Percentiles rank a stretch among this genome's conserved stretches.
Conservation (phyloP, 148 eudicot genomes). For the Nepenthes gracilis region DNA sequence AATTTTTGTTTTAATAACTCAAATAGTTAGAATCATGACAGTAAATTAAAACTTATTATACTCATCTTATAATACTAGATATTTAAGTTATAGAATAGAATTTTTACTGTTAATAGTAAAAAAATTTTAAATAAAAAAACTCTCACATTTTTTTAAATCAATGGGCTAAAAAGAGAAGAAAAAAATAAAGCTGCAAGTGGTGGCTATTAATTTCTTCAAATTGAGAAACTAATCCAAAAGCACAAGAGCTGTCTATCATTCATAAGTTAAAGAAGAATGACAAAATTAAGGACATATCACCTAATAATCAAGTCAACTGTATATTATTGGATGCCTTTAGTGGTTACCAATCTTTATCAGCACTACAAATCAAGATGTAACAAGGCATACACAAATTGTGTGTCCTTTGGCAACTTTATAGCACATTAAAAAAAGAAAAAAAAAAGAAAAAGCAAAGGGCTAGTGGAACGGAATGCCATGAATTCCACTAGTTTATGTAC, state of each 20-base stretch:
- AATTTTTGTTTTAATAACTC: too few species aligned
- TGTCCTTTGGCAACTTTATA: not conserved
- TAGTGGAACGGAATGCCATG: constrained; percentile 23
- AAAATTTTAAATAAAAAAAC: too few species aligned
- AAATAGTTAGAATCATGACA: too few species aligned
- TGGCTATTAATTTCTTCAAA: not conserved
- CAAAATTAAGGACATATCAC: not conserved
- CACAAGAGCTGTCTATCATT: not conserved
- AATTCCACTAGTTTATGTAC: constrained; percentile 37
- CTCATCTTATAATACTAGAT: too few species aligned
- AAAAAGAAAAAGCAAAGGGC: not conserved
- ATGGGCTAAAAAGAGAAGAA: too few species aligned
- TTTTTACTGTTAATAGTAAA: too few species aligned
- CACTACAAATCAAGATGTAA: not conserved
- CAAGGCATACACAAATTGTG: not conserved
- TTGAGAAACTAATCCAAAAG: not conserved
- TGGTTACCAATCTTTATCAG: constrained; percentile 20
- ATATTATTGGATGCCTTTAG: constrained; percentile 6
- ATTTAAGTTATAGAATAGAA: too few species aligned
- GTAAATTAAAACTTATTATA: too few species aligned
- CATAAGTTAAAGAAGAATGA: constrained; percentile 2
- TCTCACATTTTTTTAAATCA: too few species aligned
- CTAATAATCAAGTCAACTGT: not conserved
- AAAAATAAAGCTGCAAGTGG: not conserved
- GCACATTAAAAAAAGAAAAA: not conserved